Percentiles rank a stretch among this genome's conserved stretches.
phyloP scores from a whole-genome alignment of 768 basidiomycete genomes.

The Phallus indusiatus region DNA sequence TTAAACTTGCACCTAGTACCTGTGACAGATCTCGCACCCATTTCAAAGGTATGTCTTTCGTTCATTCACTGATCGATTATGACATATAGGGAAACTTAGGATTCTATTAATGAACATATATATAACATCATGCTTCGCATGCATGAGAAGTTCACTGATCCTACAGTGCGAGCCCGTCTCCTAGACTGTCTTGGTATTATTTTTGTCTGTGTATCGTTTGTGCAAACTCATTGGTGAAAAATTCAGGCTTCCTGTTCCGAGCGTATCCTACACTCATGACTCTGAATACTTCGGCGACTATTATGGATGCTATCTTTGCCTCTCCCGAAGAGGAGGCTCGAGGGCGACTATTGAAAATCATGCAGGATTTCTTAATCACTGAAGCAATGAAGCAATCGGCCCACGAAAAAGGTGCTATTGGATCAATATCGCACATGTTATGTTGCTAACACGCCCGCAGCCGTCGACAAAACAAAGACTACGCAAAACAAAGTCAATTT shows the following conservation, averaged over 20 bases:
- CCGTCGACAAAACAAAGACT: constrained; percentile 29
- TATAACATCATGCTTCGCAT: constrained; percentile 64
- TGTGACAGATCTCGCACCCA: constrained; percentile 43
- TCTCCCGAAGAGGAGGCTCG: constrained; percentile 64
- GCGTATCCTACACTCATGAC: constrained; percentile 90
- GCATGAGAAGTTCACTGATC: constrained; percentile 55
- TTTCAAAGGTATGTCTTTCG: constrained; percentile 38
- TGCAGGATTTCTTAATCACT: constrained; percentile 85
- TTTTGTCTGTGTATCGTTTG: not conserved
- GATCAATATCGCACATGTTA: not conserved
- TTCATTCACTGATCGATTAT: not conserved
- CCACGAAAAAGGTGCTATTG: constrained; percentile 50
- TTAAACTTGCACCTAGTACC: constrained; percentile 31
- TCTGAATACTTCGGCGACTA: constrained; percentile 58
- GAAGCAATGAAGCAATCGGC: constrained; percentile 71
- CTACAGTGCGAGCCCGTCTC: constrained; percentile 56
- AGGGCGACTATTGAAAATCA: constrained; percentile 69
- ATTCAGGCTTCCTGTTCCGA: constrained; percentile 82
- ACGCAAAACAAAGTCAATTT: constrained; percentile 57
- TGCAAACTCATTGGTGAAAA: constrained; percentile 2
- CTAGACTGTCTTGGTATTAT: constrained; percentile 76
- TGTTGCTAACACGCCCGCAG: not conserved
- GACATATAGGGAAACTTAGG: constrained; percentile 31
- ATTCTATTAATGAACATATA: constrained; percentile 73
- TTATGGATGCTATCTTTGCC: constrained; percentile 87